A percentile compares a stretch with the other conserved stretches of the same genome.
phyloP scores from a whole-genome alignment of 371 early-diverging fungal genomes.

The Apophysomyces sp. region DNA sequence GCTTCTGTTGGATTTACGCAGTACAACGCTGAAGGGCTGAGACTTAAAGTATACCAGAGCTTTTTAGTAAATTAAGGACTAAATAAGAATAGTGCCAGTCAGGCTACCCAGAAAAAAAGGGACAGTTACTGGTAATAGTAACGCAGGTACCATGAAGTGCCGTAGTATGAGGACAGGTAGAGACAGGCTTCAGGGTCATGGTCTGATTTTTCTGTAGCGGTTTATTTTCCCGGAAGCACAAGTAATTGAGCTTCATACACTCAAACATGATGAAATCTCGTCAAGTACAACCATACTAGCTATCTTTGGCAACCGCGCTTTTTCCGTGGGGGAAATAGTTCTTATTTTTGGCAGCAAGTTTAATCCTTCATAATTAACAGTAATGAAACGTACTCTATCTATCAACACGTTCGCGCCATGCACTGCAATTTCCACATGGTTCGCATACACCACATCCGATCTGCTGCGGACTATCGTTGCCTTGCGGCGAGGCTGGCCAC shows the following conservation, averaged over 20 bases:
- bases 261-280: background rate
- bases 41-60: background rate
- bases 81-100: background rate
- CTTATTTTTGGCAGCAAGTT: background rate
- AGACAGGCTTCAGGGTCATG: background rate
- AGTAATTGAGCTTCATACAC: background rate
- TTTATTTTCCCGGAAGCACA: background rate
- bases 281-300: background rate
- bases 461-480: too few species aligned
- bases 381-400: background rate
- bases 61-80: background rate
- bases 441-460: too few species aligned
- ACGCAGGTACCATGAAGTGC: too few species aligned
- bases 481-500: too few species aligned
- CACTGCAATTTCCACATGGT: too few species aligned
- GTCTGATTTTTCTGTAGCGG: background rate
- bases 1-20: background rate
- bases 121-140: too few species aligned
- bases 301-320: background rate
- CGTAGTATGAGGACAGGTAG: too few species aligned
- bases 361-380: background rate
- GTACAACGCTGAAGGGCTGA: background rate
- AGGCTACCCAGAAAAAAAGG: background rate
- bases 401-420: background rate
- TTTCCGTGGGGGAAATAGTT: background rate